phyloP scores from a whole-genome alignment of 768 basidiomycete genomes.

The Podaxis sp. region DNA sequence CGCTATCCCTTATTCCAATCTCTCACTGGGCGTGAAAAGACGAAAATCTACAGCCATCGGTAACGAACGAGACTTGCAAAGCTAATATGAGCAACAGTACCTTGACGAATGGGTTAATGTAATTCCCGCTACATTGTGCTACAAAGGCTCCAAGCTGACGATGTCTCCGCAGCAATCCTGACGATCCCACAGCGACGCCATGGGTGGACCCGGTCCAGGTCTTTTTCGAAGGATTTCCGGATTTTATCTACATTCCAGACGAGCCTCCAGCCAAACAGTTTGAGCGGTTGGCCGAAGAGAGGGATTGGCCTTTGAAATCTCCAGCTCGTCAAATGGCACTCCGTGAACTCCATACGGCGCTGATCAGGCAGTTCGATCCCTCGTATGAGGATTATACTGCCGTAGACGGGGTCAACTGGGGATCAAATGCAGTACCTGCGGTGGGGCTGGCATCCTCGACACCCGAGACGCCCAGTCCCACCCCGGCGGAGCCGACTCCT shows the following conservation, averaged over 20 bases:
- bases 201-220: not conserved
- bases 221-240: constrained; percentile 21
- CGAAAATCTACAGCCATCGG: not conserved
- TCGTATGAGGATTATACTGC: not conserved
- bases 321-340: constrained; percentile 17
- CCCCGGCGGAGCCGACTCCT: no score
- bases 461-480: no score
- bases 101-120: not conserved
- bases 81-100: not conserved
- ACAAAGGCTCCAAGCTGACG: not conserved
- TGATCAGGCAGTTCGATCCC: constrained; percentile 33
- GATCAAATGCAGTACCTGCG: not conserved
- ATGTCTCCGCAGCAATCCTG: not conserved
- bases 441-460: not conserved
- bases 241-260: constrained; percentile 21
- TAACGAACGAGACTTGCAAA: not conserved
- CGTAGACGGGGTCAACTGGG: no score
- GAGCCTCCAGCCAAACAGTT: constrained; percentile 25
- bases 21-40: not conserved
- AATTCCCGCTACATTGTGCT: not conserved
- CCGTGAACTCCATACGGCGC: constrained; percentile 27
- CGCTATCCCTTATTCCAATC: not conserved
- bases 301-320: constrained; percentile 19
- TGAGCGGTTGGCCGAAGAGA: constrained; percentile 21
- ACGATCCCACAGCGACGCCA: not conserved